Conservation (phyloP, 345 rosid genomes). For the Moricandia arvensis region DNA sequence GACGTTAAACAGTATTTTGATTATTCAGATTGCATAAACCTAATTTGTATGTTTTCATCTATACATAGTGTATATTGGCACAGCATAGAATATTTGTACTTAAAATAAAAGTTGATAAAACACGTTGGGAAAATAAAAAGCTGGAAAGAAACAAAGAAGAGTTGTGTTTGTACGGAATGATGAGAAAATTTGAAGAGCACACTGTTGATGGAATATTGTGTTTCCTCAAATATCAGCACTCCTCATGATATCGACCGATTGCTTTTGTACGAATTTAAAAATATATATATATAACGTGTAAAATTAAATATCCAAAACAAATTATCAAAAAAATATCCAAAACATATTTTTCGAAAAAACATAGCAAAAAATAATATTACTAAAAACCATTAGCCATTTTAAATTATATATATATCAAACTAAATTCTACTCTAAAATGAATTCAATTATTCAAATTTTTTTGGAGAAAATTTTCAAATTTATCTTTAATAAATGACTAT, state of each 20-base stretch:
- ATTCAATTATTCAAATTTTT: too few species aligned
- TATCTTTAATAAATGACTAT: too few species aligned
- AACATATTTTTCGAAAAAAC: too few species aligned
- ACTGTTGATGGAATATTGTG: slow-evolving; percentile 38
- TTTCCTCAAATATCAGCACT: slow-evolving; percentile 36
- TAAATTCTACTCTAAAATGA: too few species aligned
- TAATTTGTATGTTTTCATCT: not conserved
- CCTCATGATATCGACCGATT: slow-evolving; percentile 27
- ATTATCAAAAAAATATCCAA: not conserved
- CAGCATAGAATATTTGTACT: not conserved
- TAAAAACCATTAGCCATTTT: too few species aligned
- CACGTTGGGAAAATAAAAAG: slow-evolving; percentile 27
- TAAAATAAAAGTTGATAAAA: not conserved
- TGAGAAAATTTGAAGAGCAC: slow-evolving; percentile 32
- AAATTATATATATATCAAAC: too few species aligned
- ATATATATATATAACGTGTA: not conserved
- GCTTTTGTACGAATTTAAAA: not conserved
- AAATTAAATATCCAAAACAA: not conserved
- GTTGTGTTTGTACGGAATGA: slow-evolving; percentile 12
- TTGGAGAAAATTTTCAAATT: too few species aligned
- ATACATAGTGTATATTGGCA: not conserved
- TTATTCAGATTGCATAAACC: not conserved
- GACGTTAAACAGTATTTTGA: not conserved
- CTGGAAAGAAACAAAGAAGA: slow-evolving; percentile 13
- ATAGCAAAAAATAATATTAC: not conserved